phyloP scores from a whole-genome alignment of 2,329 filamentous ascomycete genomes.

The Chrysosporium keratinophilum region DNA sequence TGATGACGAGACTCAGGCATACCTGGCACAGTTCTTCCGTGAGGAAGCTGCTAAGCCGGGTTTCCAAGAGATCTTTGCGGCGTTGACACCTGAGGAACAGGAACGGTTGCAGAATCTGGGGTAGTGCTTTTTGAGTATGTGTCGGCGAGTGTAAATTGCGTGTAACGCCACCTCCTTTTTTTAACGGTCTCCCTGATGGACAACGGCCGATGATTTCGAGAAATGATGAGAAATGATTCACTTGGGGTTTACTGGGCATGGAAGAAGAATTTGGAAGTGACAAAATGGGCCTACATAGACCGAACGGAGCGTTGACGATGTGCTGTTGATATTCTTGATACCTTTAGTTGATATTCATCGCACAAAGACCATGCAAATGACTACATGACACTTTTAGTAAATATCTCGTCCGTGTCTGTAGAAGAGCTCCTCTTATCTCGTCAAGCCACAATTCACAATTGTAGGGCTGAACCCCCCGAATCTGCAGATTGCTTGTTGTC shows the following conservation, averaged over 20 bases:
- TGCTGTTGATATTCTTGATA: too few species aligned
- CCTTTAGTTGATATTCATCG: too few species aligned
- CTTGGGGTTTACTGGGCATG: background rate
- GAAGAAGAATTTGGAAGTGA: background rate
- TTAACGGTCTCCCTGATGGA: background rate
- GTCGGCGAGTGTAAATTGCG: too few species aligned
- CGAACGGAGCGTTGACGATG: too few species aligned
- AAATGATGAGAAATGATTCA: background rate
- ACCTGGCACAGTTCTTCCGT: slow-evolving; percentile 71
- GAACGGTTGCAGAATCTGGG: slow-evolving; percentile 27
- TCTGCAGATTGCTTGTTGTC: background rate
- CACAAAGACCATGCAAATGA: too few species aligned
- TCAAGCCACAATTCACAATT: background rate
- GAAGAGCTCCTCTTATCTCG: too few species aligned
- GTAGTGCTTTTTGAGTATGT: background rate
- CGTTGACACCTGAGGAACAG: slow-evolving; percentile 45
- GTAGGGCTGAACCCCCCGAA: background rate
- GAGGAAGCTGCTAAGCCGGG: slow-evolving; percentile 43
- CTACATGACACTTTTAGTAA: too few species aligned
- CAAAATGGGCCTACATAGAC: too few species aligned
- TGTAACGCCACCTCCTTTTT: background rate
- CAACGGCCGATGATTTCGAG: background rate
- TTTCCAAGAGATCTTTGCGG: slow-evolving; percentile 46
- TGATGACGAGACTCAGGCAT: slow-evolving; percentile 84
- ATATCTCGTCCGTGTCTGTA: too few species aligned